Conservation (phyloP, 768 basidiomycete species). For the Pleurotus cornucopiae region DNA sequence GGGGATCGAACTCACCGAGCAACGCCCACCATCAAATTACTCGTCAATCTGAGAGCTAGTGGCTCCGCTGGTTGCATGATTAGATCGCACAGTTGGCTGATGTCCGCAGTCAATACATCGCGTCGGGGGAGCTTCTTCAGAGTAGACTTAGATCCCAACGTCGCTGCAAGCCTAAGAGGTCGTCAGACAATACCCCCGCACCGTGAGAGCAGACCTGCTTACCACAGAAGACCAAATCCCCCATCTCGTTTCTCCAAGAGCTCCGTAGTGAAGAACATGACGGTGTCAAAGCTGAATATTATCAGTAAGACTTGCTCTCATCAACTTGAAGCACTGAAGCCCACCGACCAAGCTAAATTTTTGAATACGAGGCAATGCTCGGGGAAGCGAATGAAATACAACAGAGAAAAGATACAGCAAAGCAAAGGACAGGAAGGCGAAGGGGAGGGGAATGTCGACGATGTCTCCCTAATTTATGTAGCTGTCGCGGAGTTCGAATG, state of each 20-base stretch:
- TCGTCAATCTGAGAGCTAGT: conserved; percentile 80
- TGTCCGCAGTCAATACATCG: conserved; percentile 83
- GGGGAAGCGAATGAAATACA: conserved; percentile 6
- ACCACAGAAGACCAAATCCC: conserved; percentile 90
- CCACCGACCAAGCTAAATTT: no score
- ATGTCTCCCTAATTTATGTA: neutral
- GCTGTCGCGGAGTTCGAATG: neutral
- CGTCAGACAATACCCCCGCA: no score
- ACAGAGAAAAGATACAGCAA: conserved; percentile 9
- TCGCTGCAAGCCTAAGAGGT: conserved; percentile 77
- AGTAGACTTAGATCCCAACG: conserved; percentile 81
- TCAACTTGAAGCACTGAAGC: no score
- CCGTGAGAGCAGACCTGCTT: conserved; percentile 2
- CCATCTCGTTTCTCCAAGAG: conserved; percentile 78
- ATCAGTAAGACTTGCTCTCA: neutral
- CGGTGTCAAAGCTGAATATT: neutral
- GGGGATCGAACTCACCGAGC: conserved; percentile 54
- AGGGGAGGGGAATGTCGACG: neutral
- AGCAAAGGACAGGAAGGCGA: conserved; percentile 5
- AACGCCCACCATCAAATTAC: conserved; percentile 86
- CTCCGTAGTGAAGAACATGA: conserved; percentile 87
- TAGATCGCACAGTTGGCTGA: conserved; percentile 72
- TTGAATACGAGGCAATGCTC: neutral
- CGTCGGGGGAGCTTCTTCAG: conserved; percentile 81
- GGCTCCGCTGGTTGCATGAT: conserved; percentile 85